Base-by-base conservation (phyloP, 2,329 filamentous ascomycete genomes). In the Grosmannia penicillata region DNA sequence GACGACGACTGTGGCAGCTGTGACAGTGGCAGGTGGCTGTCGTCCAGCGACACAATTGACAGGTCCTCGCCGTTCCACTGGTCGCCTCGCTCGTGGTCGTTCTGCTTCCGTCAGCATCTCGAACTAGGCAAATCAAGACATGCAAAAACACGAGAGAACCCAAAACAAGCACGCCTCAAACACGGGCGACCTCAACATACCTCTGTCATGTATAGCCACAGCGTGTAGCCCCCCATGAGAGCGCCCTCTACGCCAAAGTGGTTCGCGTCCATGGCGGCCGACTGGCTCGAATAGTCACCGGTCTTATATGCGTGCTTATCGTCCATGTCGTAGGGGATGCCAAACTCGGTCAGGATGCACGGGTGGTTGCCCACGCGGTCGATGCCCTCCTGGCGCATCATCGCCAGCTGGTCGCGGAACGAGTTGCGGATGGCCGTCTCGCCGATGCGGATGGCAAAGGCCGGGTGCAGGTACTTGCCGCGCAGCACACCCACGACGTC, bases 321-420 rank as follows among this genome's bases (percentile, higher is more conserved):
- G 52, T 98, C 89, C 93, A 98, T 96, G 54, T 98, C 91, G 54
- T 94, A 98, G 0, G 91, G 91, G 42, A 98, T 95, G 8, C 91
- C 91, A 51, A 96, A 96, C 54, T 98, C 91, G 1, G 85, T 93
- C 56, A 95, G 75, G 5, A 98, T 61, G 49, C 86, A 85, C 0
- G 91, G 91, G 49, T 93, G 87, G 18, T 82, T 75, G 17, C 91
- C 91, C 65, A 86, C 84, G 42, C 85, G 77, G 39, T 93, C 80
- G n/a, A 81, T 61, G 1, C 89, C 93, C 58, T 98, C 91, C 47
- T 93, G 70, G 36, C 78, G 72, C 37, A 98, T 81, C 1, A 79
- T 80, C 6, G 75, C 74, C 26, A 98, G 70, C 53, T 98, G 91
- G 46, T 95, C 83, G 31, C 75, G 75, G 58, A 98, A 79, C 55